A percentile compares a stretch with the other conserved stretches of the same genome.
Evolutionary conservation across 2,329 filamentous ascomycete species (phyloP).

Genomic region (Colletotrichum costaricense): DNA sequence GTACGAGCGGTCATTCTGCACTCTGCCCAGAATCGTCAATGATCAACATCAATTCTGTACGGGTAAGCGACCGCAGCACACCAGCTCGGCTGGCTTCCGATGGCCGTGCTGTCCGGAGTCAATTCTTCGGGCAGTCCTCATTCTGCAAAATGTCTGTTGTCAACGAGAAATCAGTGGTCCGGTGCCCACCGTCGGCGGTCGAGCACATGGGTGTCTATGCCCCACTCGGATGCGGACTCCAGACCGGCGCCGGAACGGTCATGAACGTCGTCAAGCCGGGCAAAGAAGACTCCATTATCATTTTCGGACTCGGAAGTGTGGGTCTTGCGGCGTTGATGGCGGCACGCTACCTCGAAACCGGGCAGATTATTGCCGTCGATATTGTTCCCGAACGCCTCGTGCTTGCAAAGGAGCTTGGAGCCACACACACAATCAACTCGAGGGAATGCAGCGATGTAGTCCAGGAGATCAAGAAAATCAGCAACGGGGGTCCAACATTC

Average conservation of each 20-base stretch:
- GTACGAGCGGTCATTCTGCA: conserved; percentile 98
- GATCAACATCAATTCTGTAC: conserved; percentile 80
- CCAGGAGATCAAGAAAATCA: conserved; percentile 95
- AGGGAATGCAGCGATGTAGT: conserved; percentile 82
- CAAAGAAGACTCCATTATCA: conserved; percentile 86
- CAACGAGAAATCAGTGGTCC: conserved; percentile 96
- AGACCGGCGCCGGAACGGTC: conserved; percentile 96
- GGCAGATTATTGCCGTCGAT: conserved; percentile 78
- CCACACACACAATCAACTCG: conserved; percentile 96
- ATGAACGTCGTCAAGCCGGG: conserved; percentile 93
- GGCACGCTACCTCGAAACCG: conserved; percentile 87
- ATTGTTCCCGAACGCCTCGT: conserved; percentile 91
- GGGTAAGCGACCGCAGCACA: conserved; percentile 74
- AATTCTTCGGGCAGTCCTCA: conserved; percentile 99
- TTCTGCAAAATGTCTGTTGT: conserved; percentile 99
- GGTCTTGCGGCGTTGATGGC: conserved; percentile 90
- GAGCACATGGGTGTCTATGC: conserved; percentile 70
- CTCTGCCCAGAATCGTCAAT: conserved; percentile 66
- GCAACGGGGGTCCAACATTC: conserved; percentile 97
- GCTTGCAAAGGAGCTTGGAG: conserved; percentile 94
- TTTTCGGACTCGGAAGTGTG: conserved; percentile 97
- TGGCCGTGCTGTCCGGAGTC: conserved; percentile 86
- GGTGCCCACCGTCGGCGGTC: conserved; percentile 91
- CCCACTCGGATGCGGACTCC: conserved; percentile 96
- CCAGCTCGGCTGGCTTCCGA: conserved; percentile 94